Evolutionary conservation across 129 eudicot species (phyloP).

Genomic region (Mikania micrantha): DNA sequence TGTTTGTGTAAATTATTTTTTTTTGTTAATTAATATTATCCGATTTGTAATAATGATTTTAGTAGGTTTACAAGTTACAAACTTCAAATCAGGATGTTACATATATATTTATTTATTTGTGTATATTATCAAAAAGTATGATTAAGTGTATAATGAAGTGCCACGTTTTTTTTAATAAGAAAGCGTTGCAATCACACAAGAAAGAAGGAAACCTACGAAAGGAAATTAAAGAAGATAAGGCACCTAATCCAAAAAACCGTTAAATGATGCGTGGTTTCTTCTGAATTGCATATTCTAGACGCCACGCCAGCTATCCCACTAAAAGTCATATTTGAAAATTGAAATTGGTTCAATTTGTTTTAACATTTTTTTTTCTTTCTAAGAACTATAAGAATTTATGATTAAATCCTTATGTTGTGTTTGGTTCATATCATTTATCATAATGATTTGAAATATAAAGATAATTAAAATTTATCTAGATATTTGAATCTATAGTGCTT

Average conservation of each 20-base stretch:
- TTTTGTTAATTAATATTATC: not conserved
- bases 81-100: not conserved
- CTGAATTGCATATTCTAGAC: not conserved
- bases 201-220: slow-evolving; percentile 7
- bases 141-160: not conserved
- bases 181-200: slow-evolving; percentile 1
- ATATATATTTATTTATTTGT: too few species aligned
- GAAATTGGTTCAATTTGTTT: not conserved
- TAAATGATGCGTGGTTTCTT: slow-evolving; percentile 9
- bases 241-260: not conserved
- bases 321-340: not conserved
- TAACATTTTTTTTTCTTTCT: too few species aligned
- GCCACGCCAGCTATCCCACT: not conserved
- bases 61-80: not conserved
- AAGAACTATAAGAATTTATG: too few species aligned
- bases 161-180: not conserved
- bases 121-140: not conserved
- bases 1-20: too few species aligned
- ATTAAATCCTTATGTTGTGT: too few species aligned
- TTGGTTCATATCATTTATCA: too few species aligned
- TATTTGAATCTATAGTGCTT: too few species aligned
- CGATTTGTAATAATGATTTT: too few species aligned
- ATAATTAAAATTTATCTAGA: too few species aligned
- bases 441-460: too few species aligned
- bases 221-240: slow-evolving; percentile 5